A percentile compares a stretch with the other conserved stretches of the same genome.
phyloP scores from a whole-genome alignment of 768 basidiomycete genomes.

The Pleurotus citrinopileatus region DNA sequence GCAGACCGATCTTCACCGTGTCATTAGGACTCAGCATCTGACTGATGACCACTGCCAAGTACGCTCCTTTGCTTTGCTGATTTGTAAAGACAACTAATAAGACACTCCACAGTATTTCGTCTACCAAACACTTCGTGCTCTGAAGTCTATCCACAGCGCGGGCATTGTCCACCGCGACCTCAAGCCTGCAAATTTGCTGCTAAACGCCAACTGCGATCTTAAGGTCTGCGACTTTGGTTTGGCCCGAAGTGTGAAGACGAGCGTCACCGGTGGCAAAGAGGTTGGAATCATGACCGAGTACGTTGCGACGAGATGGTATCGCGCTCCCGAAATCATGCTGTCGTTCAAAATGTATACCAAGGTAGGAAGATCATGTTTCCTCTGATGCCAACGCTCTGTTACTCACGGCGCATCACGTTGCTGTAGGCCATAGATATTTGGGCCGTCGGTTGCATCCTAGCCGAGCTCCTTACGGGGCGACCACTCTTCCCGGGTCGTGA shows the following conservation, averaged over 20 bases:
- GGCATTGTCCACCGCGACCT: conserved; percentile 77
- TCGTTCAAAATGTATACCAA: conserved; percentile 89
- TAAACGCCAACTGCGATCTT: conserved; percentile 88
- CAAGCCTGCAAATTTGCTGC: conserved; percentile 84
- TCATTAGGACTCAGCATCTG: conserved; percentile 86
- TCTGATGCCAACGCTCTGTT: conserved; percentile 6
- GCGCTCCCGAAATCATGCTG: conserved; percentile 93
- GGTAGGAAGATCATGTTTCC: conserved; percentile 29
- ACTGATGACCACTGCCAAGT: conserved; percentile 90
- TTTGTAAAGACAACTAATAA: conserved; percentile 35
- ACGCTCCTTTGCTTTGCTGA: conserved; percentile 36
- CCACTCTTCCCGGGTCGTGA: conserved; percentile 87
- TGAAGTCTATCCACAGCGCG: conserved; percentile 88
- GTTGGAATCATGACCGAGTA: conserved; percentile 77
- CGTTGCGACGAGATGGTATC: conserved; percentile 91
- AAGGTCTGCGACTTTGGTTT: conserved; percentile 91
- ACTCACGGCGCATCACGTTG: conserved; percentile 9
- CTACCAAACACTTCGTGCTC: conserved; percentile 80
- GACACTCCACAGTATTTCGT: conserved; percentile 58
- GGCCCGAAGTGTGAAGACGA: conserved; percentile 62
- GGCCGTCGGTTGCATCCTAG: conserved; percentile 75
- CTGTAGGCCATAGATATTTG: conserved; percentile 66
- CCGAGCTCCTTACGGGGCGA: conserved; percentile 77
- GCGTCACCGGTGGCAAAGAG: conserved; percentile 55
- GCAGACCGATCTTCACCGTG: conserved; percentile 89